Percentiles rank a stretch among this genome's conserved stretches.
Conservation (phyloP, 345 rosid genomes). For the Eucalyptus polybractea region DNA sequence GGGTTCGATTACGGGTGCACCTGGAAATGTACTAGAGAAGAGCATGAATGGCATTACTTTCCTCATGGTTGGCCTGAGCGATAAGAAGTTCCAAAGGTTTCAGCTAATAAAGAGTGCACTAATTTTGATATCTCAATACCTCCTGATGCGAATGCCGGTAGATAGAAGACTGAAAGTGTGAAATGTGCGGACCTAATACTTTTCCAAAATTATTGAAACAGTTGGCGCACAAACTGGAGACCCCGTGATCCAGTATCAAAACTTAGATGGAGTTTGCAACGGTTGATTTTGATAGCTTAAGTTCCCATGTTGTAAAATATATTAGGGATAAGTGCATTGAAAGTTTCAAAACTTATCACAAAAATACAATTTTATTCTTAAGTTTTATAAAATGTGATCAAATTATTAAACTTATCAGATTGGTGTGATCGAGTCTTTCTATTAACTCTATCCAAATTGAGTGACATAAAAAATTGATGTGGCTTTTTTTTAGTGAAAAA, state of each 20-base stretch:
- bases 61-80: neutral
- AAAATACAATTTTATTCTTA: too few species aligned
- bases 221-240: neutral
- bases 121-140: neutral
- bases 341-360: too few species aligned
- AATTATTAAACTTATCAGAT: rapidly evolving
- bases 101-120: neutral
- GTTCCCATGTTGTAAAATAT: neutral
- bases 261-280: neutral
- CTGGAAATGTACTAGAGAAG: neutral
- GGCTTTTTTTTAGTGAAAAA: too few species aligned
- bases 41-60: neutral
- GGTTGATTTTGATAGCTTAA: neutral
- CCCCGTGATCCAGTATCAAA: neutral
- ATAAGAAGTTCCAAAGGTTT: neutral
- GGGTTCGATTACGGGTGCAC: neutral
- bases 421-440: rapidly evolving
- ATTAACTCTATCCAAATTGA: too few species aligned
- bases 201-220: neutral
- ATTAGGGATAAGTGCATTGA: neutral
- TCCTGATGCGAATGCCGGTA: neutral
- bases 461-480: neutral
- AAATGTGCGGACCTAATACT: neutral
- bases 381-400: too few species aligned
- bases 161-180: neutral